These are phyloP conservation scores for Chaetomium fimeti DNA, from an alignment of 495 filamentous ascomycete genomes.

Conservation along the genomic window DNA sequence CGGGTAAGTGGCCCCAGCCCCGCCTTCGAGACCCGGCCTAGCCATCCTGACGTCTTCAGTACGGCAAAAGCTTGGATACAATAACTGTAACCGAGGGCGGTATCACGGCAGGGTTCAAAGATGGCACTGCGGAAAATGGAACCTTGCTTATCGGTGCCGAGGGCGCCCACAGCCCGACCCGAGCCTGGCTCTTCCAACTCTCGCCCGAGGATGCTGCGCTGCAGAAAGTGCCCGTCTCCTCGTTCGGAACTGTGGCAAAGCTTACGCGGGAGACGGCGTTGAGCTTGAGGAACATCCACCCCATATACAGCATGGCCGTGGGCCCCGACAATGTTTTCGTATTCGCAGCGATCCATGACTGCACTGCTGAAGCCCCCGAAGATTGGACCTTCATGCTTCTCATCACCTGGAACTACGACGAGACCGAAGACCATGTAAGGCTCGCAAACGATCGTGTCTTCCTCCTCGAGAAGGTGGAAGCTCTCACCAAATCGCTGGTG, in stretches of 20 bases:
- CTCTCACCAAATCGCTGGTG: constrained; percentile 16
- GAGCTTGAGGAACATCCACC: constrained; percentile 31
- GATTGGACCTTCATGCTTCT: constrained; percentile 32
- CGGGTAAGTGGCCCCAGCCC: constrained; percentile 27
- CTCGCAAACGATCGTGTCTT: constrained; percentile 6
- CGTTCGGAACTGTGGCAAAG: constrained; percentile 19
- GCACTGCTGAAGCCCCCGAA: constrained; percentile 21
- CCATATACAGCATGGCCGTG: constrained; percentile 29
- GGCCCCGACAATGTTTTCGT: constrained; percentile 35
- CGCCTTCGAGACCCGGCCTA: no score
- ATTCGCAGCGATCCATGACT: constrained; percentile 19
- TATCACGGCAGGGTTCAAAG: constrained; percentile 41
- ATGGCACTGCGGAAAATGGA: constrained; percentile 40
- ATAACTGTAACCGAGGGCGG: constrained; percentile 6
- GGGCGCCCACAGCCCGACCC: constrained; percentile 43
- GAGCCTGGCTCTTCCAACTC: constrained; percentile 36
- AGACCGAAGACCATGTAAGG: constrained; percentile 12
- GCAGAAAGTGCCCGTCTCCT: constrained; percentile 20
- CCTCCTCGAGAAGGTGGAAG: constrained; percentile 18
- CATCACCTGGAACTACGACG: constrained; percentile 22
- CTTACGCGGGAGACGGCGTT: constrained; percentile 27
- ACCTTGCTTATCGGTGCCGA: constrained; percentile 45
- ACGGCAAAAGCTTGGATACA: constrained; percentile 17
- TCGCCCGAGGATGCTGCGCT: constrained; percentile 31
- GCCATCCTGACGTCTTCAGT: constrained; percentile 18